Evolutionary conservation across 2,329 filamentous ascomycete genomes (phyloP), one percentile per base, ranked within the genome.

Genomic region (Didymella sp.): DNA sequence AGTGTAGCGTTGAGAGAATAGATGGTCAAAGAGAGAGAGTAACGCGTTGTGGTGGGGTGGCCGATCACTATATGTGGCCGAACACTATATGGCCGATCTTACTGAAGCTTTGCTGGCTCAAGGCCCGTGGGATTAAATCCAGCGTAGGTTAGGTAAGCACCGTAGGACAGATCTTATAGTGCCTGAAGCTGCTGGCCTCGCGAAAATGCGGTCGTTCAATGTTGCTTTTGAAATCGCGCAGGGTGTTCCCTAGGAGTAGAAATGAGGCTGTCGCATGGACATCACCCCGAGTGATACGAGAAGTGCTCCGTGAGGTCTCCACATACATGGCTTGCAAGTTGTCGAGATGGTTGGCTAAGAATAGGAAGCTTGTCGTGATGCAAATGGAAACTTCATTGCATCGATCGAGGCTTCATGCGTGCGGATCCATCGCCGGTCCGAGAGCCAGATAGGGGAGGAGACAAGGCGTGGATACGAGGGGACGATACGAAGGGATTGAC

Each of bases 361-460:
- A 22, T 19, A 40, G 17, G 22, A 44, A 6, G 6, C 40, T 22
- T 33, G 30, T 48, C 22, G 47, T 51, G 48, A 51, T 57, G 48
- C 43, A 48, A 44, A 25, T 30, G 19, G 37, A 27, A 57, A 48
- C 27, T 31, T 3, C 21, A 47, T 51, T 51, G 48, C 43, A 44
- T 31, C 43, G 47, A 48, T 31, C 19, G 24, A 11, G 22, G 42
- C 42, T 28, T 47, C 43, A 42, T 43, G 37, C 17, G 48, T 40
- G 54, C 48, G 43, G 54, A 51, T 43, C 13, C 54, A 48, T 28
- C 5, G 9, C 22, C 48, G 48, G 54, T 44, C 43, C 37, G n/a
- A 38, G n/a, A 17, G 37, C 44, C 43, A 43, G 38, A 47, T 49
- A 40, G 30, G 54, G 54, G 49, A 57, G 54, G 54, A 48, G 38